Base-by-base conservation (phyloP, 768 basidiomycete species). In the Podaxis sp. region DNA sequence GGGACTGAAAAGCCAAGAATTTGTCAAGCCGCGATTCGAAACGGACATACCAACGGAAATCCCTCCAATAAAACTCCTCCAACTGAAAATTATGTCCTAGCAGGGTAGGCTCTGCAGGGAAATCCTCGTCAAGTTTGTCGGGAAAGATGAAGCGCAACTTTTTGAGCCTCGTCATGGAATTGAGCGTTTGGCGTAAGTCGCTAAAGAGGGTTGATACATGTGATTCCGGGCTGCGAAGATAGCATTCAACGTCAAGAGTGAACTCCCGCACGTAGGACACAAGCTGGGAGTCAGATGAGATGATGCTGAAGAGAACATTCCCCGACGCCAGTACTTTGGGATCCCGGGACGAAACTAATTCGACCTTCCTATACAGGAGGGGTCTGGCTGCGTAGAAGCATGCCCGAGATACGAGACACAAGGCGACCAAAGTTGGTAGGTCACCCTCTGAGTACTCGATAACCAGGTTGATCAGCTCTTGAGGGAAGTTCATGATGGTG, bases 1-100 rank as follows among this genome's bases (percentile, higher is more conserved):
- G 57, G 28, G 44, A 6, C 22, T 59, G 57, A 3, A 17, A 30
- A 36, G 57, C 57, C 17, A 59, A 30, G 44, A 59, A 36, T 9
- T 59, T 36, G 24, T 48, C 46, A 12, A 59, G 46, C 11, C 36
- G 44, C 5, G 57, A 28, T 36, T 48, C 17, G 22, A 48, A 7
- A n/a, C 15, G 26, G 28, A 59, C 33, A 59, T 59, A 59, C 57
- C 57, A 59, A n/a, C 57, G 57, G 57, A 59, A 59, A 22, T 59
- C 57, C 28, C 57, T 59, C 57, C 57, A 59, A 12, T 46, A 59
- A 6, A 59, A 48, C 24, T 38, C 57, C 15, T 48, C 33, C 33
- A 59, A n/a, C 33, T 59, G 44, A 36, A 59, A 59, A n/a, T 28
- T 11, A 13, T 59, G 57, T 5, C 30, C 44, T 3, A 59, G 26